These are phyloP conservation scores for Chaetoscypha palmicola DNA, from an alignment of 2,329 filamentous ascomycete genomes.

Conservation along the genomic window DNA sequence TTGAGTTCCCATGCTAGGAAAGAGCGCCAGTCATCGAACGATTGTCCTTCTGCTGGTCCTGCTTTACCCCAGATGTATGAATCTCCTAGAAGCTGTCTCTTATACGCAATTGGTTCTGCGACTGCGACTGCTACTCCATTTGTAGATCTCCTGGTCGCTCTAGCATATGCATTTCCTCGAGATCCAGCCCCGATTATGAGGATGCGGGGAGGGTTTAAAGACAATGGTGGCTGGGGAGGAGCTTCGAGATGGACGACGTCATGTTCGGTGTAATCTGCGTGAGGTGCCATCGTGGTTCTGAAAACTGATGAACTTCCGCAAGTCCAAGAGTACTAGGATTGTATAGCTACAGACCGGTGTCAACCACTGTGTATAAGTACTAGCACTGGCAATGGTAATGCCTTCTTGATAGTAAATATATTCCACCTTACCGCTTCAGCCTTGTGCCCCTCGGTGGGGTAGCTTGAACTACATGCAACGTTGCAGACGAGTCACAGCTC, in stretches of 20 bases:
- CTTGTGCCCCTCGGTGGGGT: conserved; percentile 9
- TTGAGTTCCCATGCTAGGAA: conserved; percentile 66
- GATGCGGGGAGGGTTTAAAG: conserved; percentile 53
- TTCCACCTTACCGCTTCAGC: conserved; percentile 10
- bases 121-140: conserved; percentile 68
- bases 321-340: neutral
- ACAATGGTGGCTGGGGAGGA: conserved; percentile 25
- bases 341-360: too few relatives aligned
- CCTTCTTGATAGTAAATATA: neutral
- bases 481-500: conserved; percentile 16
- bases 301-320: neutral
- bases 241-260: conserved; percentile 21
- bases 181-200: conserved; percentile 79
- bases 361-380: too few relatives aligned
- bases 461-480: conserved; percentile 14
- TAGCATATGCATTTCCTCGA: conserved; percentile 67
- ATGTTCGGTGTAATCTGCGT: conserved; percentile 20
- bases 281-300: conserved; percentile 23
- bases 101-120: conserved; percentile 73
- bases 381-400: neutral
- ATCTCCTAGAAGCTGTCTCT: conserved; percentile 62
- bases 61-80: conserved; percentile 64
- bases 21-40: conserved; percentile 66
- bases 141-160: conserved; percentile 56
- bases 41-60: conserved; percentile 50